Evolutionary conservation across 164 flowering plant genomes (phyloP), one percentile per base, ranked within the genome.

Genomic region (Aristolochia fimbriata): DNA sequence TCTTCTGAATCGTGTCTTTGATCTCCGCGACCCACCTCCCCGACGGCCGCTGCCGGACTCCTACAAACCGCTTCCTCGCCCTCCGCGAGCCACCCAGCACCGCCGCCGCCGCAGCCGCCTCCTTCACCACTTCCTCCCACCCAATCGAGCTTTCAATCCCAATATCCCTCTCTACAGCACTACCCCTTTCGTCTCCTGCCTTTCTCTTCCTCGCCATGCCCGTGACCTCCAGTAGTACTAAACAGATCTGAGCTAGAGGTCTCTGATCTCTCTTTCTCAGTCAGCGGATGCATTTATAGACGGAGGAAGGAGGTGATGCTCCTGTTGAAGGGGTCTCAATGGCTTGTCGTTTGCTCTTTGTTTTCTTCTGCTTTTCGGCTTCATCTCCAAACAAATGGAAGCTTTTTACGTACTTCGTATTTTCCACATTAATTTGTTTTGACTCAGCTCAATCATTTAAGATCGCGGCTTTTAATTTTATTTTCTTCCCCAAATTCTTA

Each of bases 11-110:
- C 1, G 82, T 79, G 63, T 79, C 80, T 59, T 79, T 79, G 20
- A 76, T 79, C 73, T 78, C 82, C 0, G 82, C 82, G 58, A 79
- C 82, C 80, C 82, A 79, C 23, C 80, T 60, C 1, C 83, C 83
- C 1, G 83, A 80, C 1, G 81, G 79, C 66, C 81, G 47, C 50
- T 80, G 83, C 46, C 81, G 68, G 23, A 80, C 83, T 17, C 81
- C 83, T 21, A 80, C 77, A 33, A 60, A 80, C 2, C 77, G 69
- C 61, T 73, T 75, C 46, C 77, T 59, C 5, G 70, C 70, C 22
- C 72, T 62, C 31, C 67, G 66, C 7, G 50, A 68, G 13, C 69
- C 72, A 41, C 61, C 58, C 16, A 73, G 27, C 20, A 59, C 55
- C 25, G 54, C 70, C 27, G 56, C 70, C 17, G 61, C 55, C 21